A percentile compares a stretch with the other conserved stretches of the same genome.
Evolutionary conservation across 495 filamentous ascomycete species (phyloP).

Genomic region (Penicillium angulare): DNA sequence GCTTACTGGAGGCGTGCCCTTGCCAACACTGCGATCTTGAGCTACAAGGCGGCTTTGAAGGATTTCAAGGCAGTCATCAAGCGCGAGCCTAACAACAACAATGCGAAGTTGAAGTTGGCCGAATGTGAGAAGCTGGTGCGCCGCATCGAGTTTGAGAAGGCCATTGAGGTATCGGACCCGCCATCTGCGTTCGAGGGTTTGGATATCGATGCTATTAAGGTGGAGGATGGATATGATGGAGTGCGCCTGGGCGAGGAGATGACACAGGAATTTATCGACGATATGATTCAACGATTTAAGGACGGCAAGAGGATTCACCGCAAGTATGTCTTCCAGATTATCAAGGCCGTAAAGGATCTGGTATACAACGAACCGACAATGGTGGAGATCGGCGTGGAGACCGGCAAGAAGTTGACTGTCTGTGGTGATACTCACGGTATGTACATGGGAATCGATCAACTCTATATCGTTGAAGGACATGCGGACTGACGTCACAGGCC

Average conservation of each 20-base stretch:
- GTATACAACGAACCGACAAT: constrained; percentile 93
- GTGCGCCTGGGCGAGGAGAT: constrained; percentile 75
- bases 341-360: constrained; percentile 83
- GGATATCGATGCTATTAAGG: constrained; percentile 77
- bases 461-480: background rate
- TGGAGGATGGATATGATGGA: constrained; percentile 86
- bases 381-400: constrained; percentile 84
- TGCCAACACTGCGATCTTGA: constrained; percentile 84
- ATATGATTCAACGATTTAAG: constrained; percentile 97
- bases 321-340: constrained; percentile 97
- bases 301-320: constrained; percentile 88
- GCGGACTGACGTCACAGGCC: constrained; percentile 54
- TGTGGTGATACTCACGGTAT: constrained; percentile 96
- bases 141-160: constrained; percentile 84
- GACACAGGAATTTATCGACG: constrained; percentile 93
- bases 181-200: constrained; percentile 88
- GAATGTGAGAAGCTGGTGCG: constrained; percentile 94
- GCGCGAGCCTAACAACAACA: constrained; percentile 81
- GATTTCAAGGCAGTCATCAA: constrained; percentile 92
- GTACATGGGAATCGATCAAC: constrained; percentile 17
- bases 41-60: constrained; percentile 79
- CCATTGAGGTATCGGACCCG: constrained; percentile 90
- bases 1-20: constrained; percentile 94
- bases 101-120: constrained; percentile 82
- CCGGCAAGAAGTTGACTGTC: constrained; percentile 80